Base-by-base conservation (phyloP, 2,329 filamentous ascomycete genomes). In the Claviceps sp. region DNA sequence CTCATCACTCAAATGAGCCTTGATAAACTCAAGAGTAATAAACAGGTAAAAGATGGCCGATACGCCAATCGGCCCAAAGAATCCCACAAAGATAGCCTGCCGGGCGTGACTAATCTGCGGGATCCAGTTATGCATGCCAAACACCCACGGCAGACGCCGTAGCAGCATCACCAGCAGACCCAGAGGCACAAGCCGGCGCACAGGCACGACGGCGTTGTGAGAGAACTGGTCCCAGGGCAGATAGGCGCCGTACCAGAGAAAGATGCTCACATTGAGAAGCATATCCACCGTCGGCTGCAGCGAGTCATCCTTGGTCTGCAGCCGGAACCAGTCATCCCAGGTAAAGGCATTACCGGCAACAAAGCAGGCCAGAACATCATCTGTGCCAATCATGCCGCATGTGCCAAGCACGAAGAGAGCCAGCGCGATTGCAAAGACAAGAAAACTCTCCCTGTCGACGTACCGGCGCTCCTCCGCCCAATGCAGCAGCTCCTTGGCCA, bases 251-350 rank as follows among this genome's bases (percentile, higher is more conserved):
- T 86, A 91, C 89, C 88, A 96, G 67, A 95, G 80, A 65, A 96
- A 96, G 41, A 96, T 78, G 18, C 83, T 75, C 3, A 94, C 80
- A 63, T 96, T 96, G 53, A 96, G 82, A 2, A 96, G 75, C 88
- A 95, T 95, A 65, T 96, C 89, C 46, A 96, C 86, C 0, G 89
- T 95, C 0, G 89, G 89, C 63, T 96, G 89, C n/a, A 96, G 76
- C 2, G 86, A 90, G 62, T 96, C 91, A 59, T 95, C 90, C 59
- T 85, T 72, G 0, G 90, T 96, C 65, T 94, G 86, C 1, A 91
- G 72, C 0, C 90, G 84, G 67, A 95, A 96, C 88, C 88, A 94
- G 67, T 95, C 88, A 63, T 95, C 89, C 82, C 88, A 91, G 0
- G 88, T 95, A 59, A 96, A 95, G 1, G 79, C 80, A 61, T 95